These are phyloP conservation scores for Papiliotrema fonsecae DNA, from an alignment of 1,284 basidiomycete species.

Conservation along the genomic window DNA sequence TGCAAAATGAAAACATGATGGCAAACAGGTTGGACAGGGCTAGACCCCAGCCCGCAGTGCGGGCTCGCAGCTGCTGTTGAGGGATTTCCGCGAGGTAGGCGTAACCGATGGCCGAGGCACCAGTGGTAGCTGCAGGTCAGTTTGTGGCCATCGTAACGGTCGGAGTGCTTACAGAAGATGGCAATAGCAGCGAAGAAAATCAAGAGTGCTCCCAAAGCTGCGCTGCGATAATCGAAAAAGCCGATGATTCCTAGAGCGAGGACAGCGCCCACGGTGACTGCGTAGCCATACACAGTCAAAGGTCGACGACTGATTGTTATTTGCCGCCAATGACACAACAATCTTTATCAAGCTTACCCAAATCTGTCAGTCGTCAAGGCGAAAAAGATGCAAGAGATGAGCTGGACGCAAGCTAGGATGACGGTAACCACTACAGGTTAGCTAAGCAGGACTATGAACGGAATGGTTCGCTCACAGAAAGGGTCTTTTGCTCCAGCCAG, in stretches of 20 bases:
- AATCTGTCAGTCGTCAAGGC: slow-evolving; percentile 14
- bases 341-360: too few relatives aligned
- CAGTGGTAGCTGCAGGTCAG: too few relatives aligned
- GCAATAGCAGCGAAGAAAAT: slow-evolving; percentile 6
- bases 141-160: too few relatives aligned
- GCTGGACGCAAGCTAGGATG: slow-evolving; percentile 30
- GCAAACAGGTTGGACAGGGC: slow-evolving; percentile 9
- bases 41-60: slow-evolving; percentile 12
- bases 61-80: slow-evolving; percentile 11
- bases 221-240: slow-evolving; percentile 22
- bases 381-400: slow-evolving; percentile 14
- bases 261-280: slow-evolving; percentile 17
- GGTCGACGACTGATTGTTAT: too few relatives aligned
- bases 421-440: too few relatives aligned
- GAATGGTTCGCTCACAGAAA: too few relatives aligned
- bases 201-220: slow-evolving; percentile 19
- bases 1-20: slow-evolving; percentile 12
- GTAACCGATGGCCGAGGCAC: slow-evolving; percentile 14
- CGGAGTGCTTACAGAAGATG: too few relatives aligned
- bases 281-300: slow-evolving; percentile 25
- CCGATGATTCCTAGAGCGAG: slow-evolving; percentile 30
- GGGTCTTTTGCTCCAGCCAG: slow-evolving; percentile 29
- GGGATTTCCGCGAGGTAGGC: slow-evolving; percentile 20
- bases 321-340: too few relatives aligned
- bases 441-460: too few relatives aligned